A percentile compares a stretch with the other conserved stretches of the same genome.
Evolutionary conservation across 768 basidiomycete genomes (phyloP).

Genomic region (Strobilomyces echinocephalus): DNA sequence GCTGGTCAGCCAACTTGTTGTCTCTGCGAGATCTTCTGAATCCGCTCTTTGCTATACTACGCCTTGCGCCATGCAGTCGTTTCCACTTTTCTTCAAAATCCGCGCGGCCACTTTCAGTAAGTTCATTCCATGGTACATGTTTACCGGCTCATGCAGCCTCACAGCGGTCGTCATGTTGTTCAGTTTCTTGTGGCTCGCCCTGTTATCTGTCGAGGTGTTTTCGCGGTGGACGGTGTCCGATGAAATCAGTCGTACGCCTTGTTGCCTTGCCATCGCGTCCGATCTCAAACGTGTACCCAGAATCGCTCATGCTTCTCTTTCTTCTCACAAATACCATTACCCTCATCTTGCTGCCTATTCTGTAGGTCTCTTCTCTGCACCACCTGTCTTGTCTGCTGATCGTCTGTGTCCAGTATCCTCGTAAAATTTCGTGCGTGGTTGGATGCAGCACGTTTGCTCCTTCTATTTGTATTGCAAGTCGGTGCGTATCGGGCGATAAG

Average conservation of each 20-base stretch:
- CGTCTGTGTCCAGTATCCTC: constrained; percentile 34
- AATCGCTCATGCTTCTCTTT: constrained; percentile 42
- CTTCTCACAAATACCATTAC: constrained; percentile 39
- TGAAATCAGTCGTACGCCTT: constrained; percentile 40
- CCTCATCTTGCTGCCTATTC: constrained; percentile 36
- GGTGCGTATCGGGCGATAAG: constrained; percentile 31
- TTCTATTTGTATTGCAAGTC: constrained; percentile 42
- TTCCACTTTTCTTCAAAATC: constrained; percentile 29
- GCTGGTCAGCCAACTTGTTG: constrained; percentile 11
- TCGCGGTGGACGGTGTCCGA: constrained; percentile 45
- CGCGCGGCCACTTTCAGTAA: constrained; percentile 28
- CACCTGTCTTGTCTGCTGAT: background rate
- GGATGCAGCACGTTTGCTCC: constrained; percentile 46
- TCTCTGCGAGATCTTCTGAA: constrained; percentile 24
- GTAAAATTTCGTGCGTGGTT: constrained; percentile 48
- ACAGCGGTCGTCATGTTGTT: constrained; percentile 41
- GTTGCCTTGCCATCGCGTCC: background rate
- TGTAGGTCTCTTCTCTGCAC: constrained; percentile 32
- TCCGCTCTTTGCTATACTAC: background rate
- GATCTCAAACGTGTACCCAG: constrained; percentile 5
- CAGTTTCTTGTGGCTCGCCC: constrained; percentile 45
- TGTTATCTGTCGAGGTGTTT: constrained; percentile 45
- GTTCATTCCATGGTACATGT: background rate
- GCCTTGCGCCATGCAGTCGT: constrained; percentile 24
- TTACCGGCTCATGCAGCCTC: background rate